Base-by-base conservation (phyloP, 176 grass and related monocot species). In the Oryza longistaminata region DNA sequence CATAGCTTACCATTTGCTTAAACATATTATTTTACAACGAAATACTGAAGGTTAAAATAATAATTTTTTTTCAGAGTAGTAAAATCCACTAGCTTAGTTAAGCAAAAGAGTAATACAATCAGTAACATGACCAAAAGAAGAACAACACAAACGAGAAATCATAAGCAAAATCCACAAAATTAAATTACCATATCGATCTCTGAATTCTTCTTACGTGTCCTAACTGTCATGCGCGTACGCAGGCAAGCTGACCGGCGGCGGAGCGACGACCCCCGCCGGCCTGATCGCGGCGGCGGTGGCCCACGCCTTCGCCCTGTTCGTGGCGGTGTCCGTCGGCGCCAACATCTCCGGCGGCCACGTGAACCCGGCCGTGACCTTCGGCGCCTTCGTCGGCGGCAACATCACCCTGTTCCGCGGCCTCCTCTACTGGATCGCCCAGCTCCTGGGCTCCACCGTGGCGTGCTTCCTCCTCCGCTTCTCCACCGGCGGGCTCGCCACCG, bases 301-400 rank as follows among this genome's bases (percentile, higher is more conserved):
- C 0, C 96, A 99, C 75, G 96, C 91, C 34, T 99, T 99, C 82
- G 93, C 85, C 0, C 91, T 99, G 29, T 92, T 95, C 89, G 96
- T 95, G 6, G 96, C 96, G 2, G 96, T 99, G 2, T 94, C 96
- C 7, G 96, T 95, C 0, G 81, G 85, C 70, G 93, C 93, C 68
- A 99, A 99, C 91, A 93, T 99, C 93, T 99, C 96, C 60, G 96
- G 96, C 69, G 96, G 96, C 3, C 96, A 99, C 88, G 93, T 99
- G 74, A 99, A 99, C 93, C 96, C 96, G 0, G 96, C 96, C 24
- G 96, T 99, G 2, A 99, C 96, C 11, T 99, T 99, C 84, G 96
- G 96, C 77, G 91, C 88, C 21, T 99, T 96, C 83, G 43, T 99
- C 1, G 93, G 96, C 76, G 96, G 96, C 78, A 92, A 96, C 93